phyloP scores from a whole-genome alignment of 2,329 filamentous ascomycete species.

The Phaeosphaeriaceae sp. region DNA sequence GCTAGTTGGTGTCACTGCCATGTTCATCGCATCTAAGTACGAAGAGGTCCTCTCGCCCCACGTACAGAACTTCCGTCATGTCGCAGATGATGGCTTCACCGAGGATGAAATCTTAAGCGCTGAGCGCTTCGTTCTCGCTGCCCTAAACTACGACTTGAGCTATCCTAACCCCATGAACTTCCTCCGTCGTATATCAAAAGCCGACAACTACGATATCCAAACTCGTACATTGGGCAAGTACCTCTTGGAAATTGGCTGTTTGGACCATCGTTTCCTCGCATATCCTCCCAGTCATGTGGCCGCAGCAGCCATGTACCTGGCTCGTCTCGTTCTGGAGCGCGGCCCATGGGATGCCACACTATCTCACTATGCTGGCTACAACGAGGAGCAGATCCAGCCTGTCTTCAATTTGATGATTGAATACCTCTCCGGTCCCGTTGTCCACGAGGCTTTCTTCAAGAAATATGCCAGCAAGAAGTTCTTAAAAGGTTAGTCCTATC shows the following conservation, averaged over 20 bases:
- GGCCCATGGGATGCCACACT: slow-evolving; percentile 92
- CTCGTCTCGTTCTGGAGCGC: slow-evolving; percentile 86
- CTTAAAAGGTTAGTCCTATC: slow-evolving; percentile 77
- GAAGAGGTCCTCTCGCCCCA: slow-evolving; percentile 97
- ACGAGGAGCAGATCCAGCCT: slow-evolving; percentile 88
- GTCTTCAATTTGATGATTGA: slow-evolving; percentile 95
- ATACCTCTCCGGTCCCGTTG: slow-evolving; percentile 87
- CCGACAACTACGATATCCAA: slow-evolving; percentile 98
- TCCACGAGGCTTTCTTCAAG: slow-evolving; percentile 98
- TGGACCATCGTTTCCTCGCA: slow-evolving; percentile 92
- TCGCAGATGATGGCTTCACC: slow-evolving; percentile 94
- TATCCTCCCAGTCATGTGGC: slow-evolving; percentile 90
- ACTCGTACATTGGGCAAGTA: slow-evolving; percentile 98
- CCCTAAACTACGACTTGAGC: slow-evolving; percentile 94
- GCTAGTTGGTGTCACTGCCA: slow-evolving; percentile 94
- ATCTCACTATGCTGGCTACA: slow-evolving; percentile 90
- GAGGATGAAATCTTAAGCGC: slow-evolving; percentile 95
- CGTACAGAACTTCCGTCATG: slow-evolving; percentile 94
- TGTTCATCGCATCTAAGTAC: slow-evolving; percentile 99
- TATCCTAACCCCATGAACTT: slow-evolving; percentile 99
- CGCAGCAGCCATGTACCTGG: slow-evolving; percentile 92
- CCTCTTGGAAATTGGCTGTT: slow-evolving; percentile 92
- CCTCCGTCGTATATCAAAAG: slow-evolving; percentile 96
- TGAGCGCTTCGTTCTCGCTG: slow-evolving; percentile 91
- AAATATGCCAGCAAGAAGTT: slow-evolving; percentile 99